These are phyloP conservation scores for Russula emetica DNA, from an alignment of 768 basidiomycete genomes.

Conservation along the genomic window DNA sequence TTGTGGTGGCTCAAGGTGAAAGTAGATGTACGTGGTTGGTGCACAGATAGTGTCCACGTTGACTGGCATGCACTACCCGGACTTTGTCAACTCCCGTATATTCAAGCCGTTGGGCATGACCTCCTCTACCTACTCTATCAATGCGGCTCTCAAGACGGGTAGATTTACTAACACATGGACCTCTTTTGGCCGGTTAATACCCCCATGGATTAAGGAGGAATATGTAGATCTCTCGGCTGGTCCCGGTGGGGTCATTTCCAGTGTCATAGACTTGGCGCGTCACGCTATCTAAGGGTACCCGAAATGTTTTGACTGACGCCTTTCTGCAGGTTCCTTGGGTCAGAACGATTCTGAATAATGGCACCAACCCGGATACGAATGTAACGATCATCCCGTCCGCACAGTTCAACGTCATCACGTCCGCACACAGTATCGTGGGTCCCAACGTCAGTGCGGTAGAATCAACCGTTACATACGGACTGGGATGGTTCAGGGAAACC, in stretches of 20 bases:
- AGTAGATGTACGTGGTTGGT: constrained; percentile 40
- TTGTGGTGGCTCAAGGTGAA: not conserved
- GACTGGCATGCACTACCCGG: constrained; percentile 34
- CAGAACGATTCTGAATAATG: constrained; percentile 35
- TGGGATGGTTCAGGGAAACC: constrained; percentile 43
- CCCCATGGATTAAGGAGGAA: constrained; percentile 34
- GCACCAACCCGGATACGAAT: constrained; percentile 34
- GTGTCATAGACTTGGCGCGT: constrained; percentile 41
- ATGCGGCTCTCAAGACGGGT: constrained; percentile 35
- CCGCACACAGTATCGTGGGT: constrained; percentile 32
- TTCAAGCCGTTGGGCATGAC: constrained; percentile 42
- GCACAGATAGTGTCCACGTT: constrained; percentile 37
- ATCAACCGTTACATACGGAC: constrained; percentile 38
- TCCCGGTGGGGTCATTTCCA: constrained; percentile 44
- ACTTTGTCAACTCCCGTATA: constrained; percentile 43
- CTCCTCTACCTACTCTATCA: constrained; percentile 38
- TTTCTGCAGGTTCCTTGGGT: constrained; percentile 41
- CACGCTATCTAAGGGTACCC: not conserved
- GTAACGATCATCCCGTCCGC: constrained; percentile 35
- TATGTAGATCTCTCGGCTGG: constrained; percentile 34
- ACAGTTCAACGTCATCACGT: constrained; percentile 34
- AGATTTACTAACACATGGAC: constrained; percentile 37
- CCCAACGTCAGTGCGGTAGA: constrained; percentile 5
- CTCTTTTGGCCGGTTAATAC: constrained; percentile 34
- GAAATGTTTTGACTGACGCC: not conserved